Percentiles rank a stretch among this genome's conserved stretches.
These are phyloP conservation scores for Ceratobasidium sp. DNA, from an alignment of 1,284 basidiomycete species.

Conservation along the genomic window DNA sequence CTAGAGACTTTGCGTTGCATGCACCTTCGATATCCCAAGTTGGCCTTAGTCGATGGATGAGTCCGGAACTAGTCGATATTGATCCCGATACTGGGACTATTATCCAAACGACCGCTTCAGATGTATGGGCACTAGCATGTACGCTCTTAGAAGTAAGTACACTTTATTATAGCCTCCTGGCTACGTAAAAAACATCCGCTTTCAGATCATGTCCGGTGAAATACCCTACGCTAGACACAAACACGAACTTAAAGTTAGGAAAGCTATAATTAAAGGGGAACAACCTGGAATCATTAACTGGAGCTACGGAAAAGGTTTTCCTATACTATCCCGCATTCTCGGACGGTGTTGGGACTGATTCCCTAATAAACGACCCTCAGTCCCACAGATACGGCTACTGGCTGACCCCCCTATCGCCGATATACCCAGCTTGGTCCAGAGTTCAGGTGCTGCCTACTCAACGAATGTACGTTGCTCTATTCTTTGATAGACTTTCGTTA, in stretches of 20 bases:
- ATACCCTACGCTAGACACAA: not conserved
- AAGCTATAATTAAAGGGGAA: not conserved
- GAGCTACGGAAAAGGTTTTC: not conserved
- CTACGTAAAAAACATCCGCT: no score
- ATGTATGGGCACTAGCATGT: slow-evolving; percentile 26
- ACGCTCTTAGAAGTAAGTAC: slow-evolving; percentile 16
- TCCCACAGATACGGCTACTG: not conserved
- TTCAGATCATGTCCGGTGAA: not conserved
- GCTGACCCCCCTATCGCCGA: no score
- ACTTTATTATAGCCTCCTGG: no score
- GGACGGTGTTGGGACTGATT: not conserved
- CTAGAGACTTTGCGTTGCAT: not conserved
- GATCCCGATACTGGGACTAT: not conserved
- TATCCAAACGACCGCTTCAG: not conserved
- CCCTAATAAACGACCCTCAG: not conserved
- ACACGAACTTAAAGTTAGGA: not conserved
- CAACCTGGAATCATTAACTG: not conserved
- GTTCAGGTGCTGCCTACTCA: no score
- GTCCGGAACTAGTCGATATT: slow-evolving; percentile 15
- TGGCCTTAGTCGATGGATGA: slow-evolving; percentile 19
- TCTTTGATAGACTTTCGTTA: no score
- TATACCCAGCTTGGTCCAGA: no score
- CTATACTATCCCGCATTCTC: not conserved
- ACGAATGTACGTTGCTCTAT: no score
- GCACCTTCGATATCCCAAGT: slow-evolving; percentile 23